Evolutionary conservation across 2,329 filamentous ascomycete genomes (phyloP), one percentile per base, ranked within the genome.

Genomic region (Hypoxylon sp.): DNA sequence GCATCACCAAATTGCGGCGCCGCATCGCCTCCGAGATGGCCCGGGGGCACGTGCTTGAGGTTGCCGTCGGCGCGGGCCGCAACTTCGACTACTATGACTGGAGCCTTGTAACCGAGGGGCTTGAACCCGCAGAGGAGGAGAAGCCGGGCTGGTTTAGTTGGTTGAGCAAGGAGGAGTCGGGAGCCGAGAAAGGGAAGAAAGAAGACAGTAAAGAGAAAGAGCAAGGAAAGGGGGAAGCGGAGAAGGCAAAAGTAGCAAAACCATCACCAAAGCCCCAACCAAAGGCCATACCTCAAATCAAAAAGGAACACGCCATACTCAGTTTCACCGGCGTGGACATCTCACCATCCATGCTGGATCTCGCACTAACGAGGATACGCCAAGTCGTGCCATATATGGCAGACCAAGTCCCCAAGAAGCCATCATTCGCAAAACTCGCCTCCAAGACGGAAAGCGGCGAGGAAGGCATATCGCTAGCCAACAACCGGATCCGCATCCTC

Each of bases 251-350:
- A 22, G n/a, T 35, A 24, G 13, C 46, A 39, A 51, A 46, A 50
- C 42, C 17, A 35, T 26, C 42, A 26, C 31, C 22, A 31, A 33
- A 35, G 17, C 19, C 48, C 17, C 56, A 58, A 48, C 46, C 19
- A 55, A 68, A 63, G 19, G 31, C 48, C 10, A 56, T 35, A 19
- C 33, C 39, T 8, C 47, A 53, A 35, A 46, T 55, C 17, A 31
- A 39, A 26, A 58, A 56, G 10, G 70, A 73, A 13, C 75, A 74
- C 11, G 79, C 78, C 51, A 73, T 91, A 10, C 78, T 82, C 2
- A 87, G 86, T 57, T 90, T 88, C 71, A 91, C 89, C 0, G 89
- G 87, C 26, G 80, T 91, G 10, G 89, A 91, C 72, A 87, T 90
- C 56, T 88, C 86, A 11, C 81, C 80, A 24, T 84, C 88, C 59